Base-by-base conservation (phyloP, 2,329 filamentous ascomycete genomes). In the Claviceps fusiformis region DNA sequence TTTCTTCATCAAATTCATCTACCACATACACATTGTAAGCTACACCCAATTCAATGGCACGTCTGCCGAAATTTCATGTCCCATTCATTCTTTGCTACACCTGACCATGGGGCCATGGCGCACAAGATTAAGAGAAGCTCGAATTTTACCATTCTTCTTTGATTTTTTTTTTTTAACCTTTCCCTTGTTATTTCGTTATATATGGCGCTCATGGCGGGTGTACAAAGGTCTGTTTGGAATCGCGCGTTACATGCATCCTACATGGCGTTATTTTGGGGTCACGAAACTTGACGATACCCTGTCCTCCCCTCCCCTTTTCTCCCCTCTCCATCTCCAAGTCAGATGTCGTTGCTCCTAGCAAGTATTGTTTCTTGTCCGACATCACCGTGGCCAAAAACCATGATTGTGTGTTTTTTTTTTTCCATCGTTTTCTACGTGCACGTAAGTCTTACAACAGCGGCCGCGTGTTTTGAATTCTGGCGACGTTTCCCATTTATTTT, bases 201-300 rank as follows among this genome's bases (percentile, higher is more conserved):
- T 43, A 49, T 50, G 53, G 47, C 41, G n/a, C 41, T 43, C 27
- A 50, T 54, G 29, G 31, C 10, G 46, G 47, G 39, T 50, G 9
- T 35, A 13, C 53, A 24, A 39, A 17, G 27, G 43, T 50, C 27
- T 39, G 5, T 9, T 17, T 39, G 53, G 53, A 29, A 39, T 6
- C 11, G n/a, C 46, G 39, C 53, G 31, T 31, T 44, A 35, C 31
- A 50, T 39, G 46, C 55, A 49, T 46, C 31, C 6, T 46, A 47
- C 53, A 11, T 45, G 52, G 55, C 52, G 52, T 52, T 48, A 44
- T 9, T 39, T 24, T n/a, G 37, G 54, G 52, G 41, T 52, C 41
- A 52, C 54, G 52, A 54, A 27, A n/a, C 33, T 46, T 47, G 48
- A 50, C 54, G 56, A 58, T 58, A 56, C 52, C 54, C 19, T 19